Percentiles rank a stretch among this genome's conserved stretches.
Evolutionary conservation across 306 rosid species (phyloP).

Genomic region (Cercis canadensis): DNA sequence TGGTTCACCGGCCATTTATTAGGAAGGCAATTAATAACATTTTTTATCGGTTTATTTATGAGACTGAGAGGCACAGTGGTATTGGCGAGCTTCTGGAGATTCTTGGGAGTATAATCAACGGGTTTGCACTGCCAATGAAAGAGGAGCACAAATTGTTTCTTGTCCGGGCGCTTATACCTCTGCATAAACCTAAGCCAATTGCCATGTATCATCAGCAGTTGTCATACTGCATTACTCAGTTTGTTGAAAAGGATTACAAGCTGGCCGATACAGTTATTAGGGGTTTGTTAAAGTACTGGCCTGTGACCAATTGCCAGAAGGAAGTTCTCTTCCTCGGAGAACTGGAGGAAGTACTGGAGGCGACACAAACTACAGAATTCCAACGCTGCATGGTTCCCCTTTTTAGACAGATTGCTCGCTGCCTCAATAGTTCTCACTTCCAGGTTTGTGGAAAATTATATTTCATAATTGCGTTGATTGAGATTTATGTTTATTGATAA

Average conservation of each 20-base stretch:
- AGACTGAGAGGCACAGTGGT: conserved; percentile 87
- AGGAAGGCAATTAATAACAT: conserved; percentile 93
- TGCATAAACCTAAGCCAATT: conserved; percentile 84
- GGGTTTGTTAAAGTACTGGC: conserved; percentile 97
- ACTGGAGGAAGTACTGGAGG: conserved; percentile 96
- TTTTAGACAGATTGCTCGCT: conserved; percentile 87
- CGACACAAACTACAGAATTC: conserved; percentile 85
- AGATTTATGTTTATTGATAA: neutral
- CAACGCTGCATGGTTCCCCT: conserved; percentile 98
- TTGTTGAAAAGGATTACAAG: conserved; percentile 96
- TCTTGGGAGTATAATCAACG: conserved; percentile 94
- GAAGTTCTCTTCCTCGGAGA: conserved; percentile 98
- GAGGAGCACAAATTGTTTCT: conserved; percentile 98
- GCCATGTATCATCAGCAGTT: conserved; percentile 83
- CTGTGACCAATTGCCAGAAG: conserved; percentile 87
- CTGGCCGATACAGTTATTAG: conserved; percentile 89
- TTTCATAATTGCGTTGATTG: conserved; percentile 31
- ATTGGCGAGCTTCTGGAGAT: conserved; percentile 96
- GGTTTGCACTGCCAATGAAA: conserved; percentile 97
- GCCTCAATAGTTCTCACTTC: conserved; percentile 89
- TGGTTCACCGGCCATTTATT: conserved; percentile 98
- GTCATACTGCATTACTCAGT: conserved; percentile 94
- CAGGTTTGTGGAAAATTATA: conserved; percentile 67
- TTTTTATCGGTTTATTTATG: conserved; percentile 88
- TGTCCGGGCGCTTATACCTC: conserved; percentile 88